Base-by-base conservation (phyloP, 1,284 basidiomycete genomes). In the Cryptococcus sp. region DNA sequence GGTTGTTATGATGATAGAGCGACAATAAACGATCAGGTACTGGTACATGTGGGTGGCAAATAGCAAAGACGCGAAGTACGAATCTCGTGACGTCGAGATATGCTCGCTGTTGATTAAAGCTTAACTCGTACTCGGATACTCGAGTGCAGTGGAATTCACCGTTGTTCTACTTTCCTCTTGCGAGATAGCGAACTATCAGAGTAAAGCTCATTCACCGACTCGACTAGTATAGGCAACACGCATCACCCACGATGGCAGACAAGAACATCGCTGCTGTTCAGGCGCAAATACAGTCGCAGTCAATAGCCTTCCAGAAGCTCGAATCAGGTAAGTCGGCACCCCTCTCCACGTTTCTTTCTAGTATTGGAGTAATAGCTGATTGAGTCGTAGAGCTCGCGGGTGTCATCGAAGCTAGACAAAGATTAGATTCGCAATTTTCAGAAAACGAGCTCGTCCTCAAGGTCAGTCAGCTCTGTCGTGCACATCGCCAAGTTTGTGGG, bases 361-460 rank as follows among this genome's bases (percentile, higher is more conserved):
- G 10, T 4, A 3, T 25, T 25, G 25, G 30, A 35, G 13, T 8
- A 13, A 2, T 35, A 5, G 30, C 30, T 35, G 30, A 51, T 51
- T 40, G 15, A 35, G 30, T 35, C 27, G 2, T 65, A 82, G 90
- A 93, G 64, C 81, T 92, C 50, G 82, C 86, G 1, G 81, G 80
- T 53, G 82, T 85, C 4, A 87, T 96, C 43, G 90, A 91, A 64
- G 87, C 86, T 16, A 83, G 89, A 47, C 91, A 94, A 70, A 83
- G 85, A 52, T 83, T 96, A 20, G 93, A 93, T 65, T 87, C 92
- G 0, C 94, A 98, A 75, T 81, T 90, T 50, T 88, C 88, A 17
- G 95, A 98, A 80, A 97, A 95, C 79, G 89, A 94, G 76, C 82
- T 87, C 57, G 95, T 98, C 41, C 86, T 92, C 70, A 92, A 95